These are phyloP conservation scores for Dryas integrifolia DNA, from an alignment of 331 rosid genomes.

Conservation along the genomic window DNA sequence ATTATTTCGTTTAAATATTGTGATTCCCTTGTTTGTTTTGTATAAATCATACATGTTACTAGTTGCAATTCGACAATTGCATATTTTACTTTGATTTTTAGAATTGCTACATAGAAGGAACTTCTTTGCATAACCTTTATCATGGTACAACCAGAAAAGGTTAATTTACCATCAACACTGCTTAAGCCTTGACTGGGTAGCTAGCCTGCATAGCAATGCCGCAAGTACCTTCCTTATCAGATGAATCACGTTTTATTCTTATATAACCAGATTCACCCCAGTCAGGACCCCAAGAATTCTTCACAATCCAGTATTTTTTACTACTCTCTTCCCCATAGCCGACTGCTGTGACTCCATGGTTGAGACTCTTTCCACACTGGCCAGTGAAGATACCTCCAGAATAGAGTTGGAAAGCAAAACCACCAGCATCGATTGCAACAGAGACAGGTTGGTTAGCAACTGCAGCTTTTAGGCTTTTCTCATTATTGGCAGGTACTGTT, in stretches of 20 bases:
- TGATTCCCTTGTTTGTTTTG: slow-evolving; percentile 1
- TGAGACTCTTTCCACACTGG: slow-evolving; percentile 51
- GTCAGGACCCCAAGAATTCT: slow-evolving; percentile 65
- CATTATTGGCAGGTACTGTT: slow-evolving; percentile 49
- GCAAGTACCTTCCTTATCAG: slow-evolving; percentile 45
- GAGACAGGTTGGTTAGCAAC: slow-evolving; percentile 69
- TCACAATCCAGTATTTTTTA: slow-evolving; percentile 60
- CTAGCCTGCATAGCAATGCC: slow-evolving; percentile 70
- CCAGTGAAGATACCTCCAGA: slow-evolving; percentile 56
- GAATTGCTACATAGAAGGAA: neutral
- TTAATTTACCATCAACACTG: slow-evolving; percentile 21
- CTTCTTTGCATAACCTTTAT: neutral
- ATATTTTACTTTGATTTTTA: neutral
- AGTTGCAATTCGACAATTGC: neutral
- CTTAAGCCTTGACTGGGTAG: slow-evolving; percentile 53
- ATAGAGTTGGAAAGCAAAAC: slow-evolving; percentile 57
- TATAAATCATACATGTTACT: neutral
- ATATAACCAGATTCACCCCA: slow-evolving; percentile 79
- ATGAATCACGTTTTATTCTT: slow-evolving; percentile 36
- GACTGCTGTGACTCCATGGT: slow-evolving; percentile 61
- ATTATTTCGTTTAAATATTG: neutral
- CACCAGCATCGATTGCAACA: slow-evolving; percentile 54
- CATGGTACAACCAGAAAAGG: slow-evolving; percentile 18
- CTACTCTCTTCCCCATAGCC: slow-evolving; percentile 60
- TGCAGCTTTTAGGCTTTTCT: slow-evolving; percentile 49